Percentiles rank a stretch among this genome's conserved stretches.
phyloP scores from a whole-genome alignment of 352 stramenopile species.

The Phytopythium mirpurense region DNA sequence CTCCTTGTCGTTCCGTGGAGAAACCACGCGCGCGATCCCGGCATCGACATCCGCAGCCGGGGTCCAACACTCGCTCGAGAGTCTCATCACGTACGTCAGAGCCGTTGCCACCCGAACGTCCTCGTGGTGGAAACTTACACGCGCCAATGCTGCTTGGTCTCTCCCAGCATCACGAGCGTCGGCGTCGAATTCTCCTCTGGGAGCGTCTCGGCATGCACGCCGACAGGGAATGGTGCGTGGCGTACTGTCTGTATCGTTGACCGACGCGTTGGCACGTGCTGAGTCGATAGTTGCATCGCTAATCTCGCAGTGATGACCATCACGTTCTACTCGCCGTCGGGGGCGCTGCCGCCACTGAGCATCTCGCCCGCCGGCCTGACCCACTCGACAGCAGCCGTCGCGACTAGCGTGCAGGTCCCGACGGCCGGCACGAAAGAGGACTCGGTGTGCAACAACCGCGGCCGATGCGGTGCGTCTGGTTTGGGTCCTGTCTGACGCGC shows the following conservation, averaged over 20 bases:
- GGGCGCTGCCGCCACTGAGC: conserved; percentile 45
- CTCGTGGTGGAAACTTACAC: background rate
- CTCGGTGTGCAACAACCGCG: conserved; percentile 70
- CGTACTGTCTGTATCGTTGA: background rate
- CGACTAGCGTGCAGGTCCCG: conserved; percentile 18
- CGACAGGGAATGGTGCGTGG: conserved; percentile 31
- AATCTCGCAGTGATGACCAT: conserved; percentile 27
- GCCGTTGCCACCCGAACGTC: too few species aligned
- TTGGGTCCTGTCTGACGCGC: background rate
- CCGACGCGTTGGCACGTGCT: background rate
- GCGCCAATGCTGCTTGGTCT: too few species aligned
- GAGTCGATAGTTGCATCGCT: background rate
- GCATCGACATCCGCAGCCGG: conserved; percentile 16
- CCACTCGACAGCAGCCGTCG: conserved; percentile 24
- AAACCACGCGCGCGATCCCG: conserved; percentile 40
- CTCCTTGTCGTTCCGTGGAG: conserved; percentile 69
- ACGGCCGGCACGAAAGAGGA: conserved; percentile 58
- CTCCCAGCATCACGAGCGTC: conserved; percentile 43
- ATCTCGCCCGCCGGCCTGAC: conserved; percentile 31
- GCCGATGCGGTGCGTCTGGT: conserved; percentile 46
- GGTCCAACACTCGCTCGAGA: conserved; percentile 42
- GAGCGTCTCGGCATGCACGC: conserved; percentile 26
- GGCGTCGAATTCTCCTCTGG: conserved; percentile 34
- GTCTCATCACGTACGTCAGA: conserved; percentile 39
- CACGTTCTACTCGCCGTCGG: conserved; percentile 64